Percentiles rank a stretch among this genome's conserved stretches.
These are phyloP conservation scores for Epithemia pelagica DNA, from an alignment of 108 stramenopile genomes.

Conservation along the genomic window DNA sequence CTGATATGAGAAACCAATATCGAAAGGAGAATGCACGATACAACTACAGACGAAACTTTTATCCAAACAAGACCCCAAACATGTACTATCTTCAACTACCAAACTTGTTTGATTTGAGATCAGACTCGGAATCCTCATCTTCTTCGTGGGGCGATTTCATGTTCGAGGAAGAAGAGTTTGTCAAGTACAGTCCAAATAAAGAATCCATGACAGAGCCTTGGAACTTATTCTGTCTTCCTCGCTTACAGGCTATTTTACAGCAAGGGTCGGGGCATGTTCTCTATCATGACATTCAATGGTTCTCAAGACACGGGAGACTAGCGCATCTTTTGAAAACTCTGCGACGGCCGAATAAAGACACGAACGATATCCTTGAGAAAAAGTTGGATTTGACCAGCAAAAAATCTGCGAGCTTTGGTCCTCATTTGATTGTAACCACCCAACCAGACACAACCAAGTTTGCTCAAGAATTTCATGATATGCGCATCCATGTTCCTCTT, in stretches of 20 bases:
- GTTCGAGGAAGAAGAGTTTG: background rate
- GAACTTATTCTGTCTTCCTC: slow-evolving; percentile 47
- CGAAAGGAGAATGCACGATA: slow-evolving; percentile 35
- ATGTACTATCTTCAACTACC: background rate
- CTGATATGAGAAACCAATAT: slow-evolving; percentile 43
- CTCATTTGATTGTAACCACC: slow-evolving; percentile 70
- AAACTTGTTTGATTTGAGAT: slow-evolving; percentile 11
- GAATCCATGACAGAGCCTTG: slow-evolving; percentile 37
- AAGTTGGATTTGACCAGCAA: background rate
- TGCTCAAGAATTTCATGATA: slow-evolving; percentile 51
- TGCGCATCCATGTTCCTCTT: slow-evolving; percentile 35
- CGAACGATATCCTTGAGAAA: no score
- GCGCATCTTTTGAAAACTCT: slow-evolving; percentile 52
- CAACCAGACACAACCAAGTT: slow-evolving; percentile 41
- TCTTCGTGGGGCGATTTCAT: slow-evolving; percentile 1
- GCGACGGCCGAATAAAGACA: slow-evolving; percentile 13
- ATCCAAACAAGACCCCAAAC: background rate
- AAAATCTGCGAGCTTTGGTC: slow-evolving; percentile 24
- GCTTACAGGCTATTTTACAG: slow-evolving; percentile 50
- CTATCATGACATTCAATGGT: slow-evolving; percentile 69
- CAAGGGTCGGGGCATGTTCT: slow-evolving; percentile 69
- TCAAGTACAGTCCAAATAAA: slow-evolving; percentile 15
- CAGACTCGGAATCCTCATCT: slow-evolving; percentile 11
- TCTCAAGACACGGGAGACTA: slow-evolving; percentile 44
- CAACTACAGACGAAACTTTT: background rate